A percentile compares a stretch with the other conserved stretches of the same genome.
phyloP scores from a whole-genome alignment of 306 rosid genomes.

The Cicer bijugum region DNA sequence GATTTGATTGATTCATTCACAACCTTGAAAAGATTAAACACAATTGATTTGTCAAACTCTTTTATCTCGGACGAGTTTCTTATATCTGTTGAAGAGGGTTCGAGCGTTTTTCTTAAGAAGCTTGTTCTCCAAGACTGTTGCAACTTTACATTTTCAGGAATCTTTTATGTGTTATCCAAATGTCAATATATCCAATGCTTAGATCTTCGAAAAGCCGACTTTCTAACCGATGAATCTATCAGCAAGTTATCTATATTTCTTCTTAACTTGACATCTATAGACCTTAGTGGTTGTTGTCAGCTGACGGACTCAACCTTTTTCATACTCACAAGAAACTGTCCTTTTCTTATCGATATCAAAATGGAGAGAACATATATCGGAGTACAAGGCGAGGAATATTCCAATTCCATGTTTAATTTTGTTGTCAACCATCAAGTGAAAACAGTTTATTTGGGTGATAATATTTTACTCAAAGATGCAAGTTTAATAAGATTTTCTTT shows the following conservation, averaged over 20 bases:
- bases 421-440: slow-evolving; percentile 51
- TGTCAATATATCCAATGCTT: slow-evolving; percentile 58
- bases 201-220: slow-evolving; percentile 54
- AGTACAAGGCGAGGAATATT: slow-evolving; percentile 40
- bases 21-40: slow-evolving; percentile 47
- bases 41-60: slow-evolving; percentile 55
- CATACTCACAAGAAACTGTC: slow-evolving; percentile 61
- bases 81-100: slow-evolving; percentile 54
- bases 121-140: slow-evolving; percentile 57
- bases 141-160: slow-evolving; percentile 59
- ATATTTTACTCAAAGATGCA: slow-evolving; percentile 44
- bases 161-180: slow-evolving; percentile 51
- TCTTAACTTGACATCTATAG: slow-evolving; percentile 52
- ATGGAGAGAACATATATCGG: slow-evolving; percentile 63
- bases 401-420: slow-evolving; percentile 9
- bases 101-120: slow-evolving; percentile 55
- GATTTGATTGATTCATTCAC: slow-evolving; percentile 48
- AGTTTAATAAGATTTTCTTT: slow-evolving; percentile 49
- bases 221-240: slow-evolving; percentile 60
- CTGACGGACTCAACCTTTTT: slow-evolving; percentile 62
- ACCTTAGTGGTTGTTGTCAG: slow-evolving; percentile 55
- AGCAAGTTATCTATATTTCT: slow-evolving; percentile 58
- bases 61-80: slow-evolving; percentile 67
- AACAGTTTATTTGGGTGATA: slow-evolving; percentile 53
- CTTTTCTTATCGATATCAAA: slow-evolving; percentile 51